Evolutionary conservation across 176 grass and related monocot species (phyloP).

Genomic region (Poa pratensis): DNA sequence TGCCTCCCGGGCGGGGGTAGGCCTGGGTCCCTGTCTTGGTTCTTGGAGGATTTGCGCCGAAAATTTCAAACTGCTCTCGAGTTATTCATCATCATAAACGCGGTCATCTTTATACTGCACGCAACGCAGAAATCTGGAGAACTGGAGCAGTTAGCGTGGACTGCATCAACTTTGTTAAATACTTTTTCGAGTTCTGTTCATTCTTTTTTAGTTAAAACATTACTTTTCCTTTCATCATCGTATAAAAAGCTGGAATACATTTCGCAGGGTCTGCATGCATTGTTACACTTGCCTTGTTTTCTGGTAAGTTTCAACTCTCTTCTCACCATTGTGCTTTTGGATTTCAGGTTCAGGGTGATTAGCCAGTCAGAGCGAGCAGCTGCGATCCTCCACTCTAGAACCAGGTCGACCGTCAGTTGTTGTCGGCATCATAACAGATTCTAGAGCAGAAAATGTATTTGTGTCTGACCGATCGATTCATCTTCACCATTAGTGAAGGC

Average conservation of each 20-base stretch:
- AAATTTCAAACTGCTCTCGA: background rate
- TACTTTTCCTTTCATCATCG: background rate
- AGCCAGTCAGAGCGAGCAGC: background rate
- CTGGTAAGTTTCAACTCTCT: background rate
- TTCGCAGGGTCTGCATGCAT: background rate
- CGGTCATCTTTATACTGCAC: background rate
- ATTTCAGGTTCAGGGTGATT: conserved; percentile 50
- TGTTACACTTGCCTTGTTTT: background rate
- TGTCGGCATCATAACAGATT: background rate
- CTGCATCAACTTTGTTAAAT: background rate
- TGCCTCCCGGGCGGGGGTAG: background rate
- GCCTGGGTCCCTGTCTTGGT: background rate
- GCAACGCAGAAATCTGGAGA: background rate
- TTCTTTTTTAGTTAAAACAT: background rate
- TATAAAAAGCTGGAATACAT: background rate
- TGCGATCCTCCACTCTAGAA: background rate
- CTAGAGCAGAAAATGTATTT: conserved; percentile 1
- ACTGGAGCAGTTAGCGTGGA: no score
- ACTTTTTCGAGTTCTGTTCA: background rate
- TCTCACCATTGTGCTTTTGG: conserved; percentile 31
- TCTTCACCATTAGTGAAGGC: conserved; percentile 26
- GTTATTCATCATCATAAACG: background rate
- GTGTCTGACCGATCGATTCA: conserved; percentile 28
- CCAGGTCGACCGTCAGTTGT: background rate
- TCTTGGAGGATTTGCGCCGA: background rate